Evolutionary conservation across 306 rosid genomes (phyloP).

Genomic region (Medicago lupulina): DNA sequence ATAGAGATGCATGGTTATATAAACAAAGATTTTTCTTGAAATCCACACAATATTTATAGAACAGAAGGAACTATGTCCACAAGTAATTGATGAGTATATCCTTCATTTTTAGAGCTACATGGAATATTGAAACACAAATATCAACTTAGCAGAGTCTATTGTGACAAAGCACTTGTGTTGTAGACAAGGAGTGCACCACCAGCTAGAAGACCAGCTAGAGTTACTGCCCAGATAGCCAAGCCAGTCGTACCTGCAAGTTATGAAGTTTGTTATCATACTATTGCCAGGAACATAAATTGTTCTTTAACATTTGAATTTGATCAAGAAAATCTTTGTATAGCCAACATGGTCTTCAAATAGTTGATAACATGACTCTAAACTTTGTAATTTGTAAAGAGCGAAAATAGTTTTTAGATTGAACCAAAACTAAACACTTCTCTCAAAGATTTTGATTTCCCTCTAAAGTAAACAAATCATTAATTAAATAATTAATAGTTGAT

Average conservation of each 20-base stretch:
- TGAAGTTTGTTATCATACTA: neutral
- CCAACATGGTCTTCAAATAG: neutral
- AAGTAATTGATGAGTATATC: slow-evolving; percentile 45
- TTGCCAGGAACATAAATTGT: neutral
- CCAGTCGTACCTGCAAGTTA: slow-evolving; percentile 76
- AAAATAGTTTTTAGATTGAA: no score
- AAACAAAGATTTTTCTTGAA: slow-evolving; percentile 3
- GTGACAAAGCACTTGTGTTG: slow-evolving; percentile 94
- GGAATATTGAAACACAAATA: slow-evolving; percentile 5
- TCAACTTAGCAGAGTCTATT: slow-evolving; percentile 52
- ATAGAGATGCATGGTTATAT: slow-evolving; percentile 26
- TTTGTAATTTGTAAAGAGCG: no score
- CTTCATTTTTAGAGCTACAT: slow-evolving; percentile 46
- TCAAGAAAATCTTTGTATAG: no score
- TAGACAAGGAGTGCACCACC: slow-evolving; percentile 97
- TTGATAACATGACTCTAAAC: neutral
- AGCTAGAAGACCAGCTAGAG: slow-evolving; percentile 81
- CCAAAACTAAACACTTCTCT: no score
- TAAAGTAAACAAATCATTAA: no score
- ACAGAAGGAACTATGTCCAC: slow-evolving; percentile 42
- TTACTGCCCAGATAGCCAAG: slow-evolving; percentile 95
- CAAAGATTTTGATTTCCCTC: no score
- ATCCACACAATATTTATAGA: slow-evolving; percentile 42
- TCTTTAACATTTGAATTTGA: neutral
- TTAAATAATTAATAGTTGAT: neutral